Percentiles rank a stretch among this genome's conserved stretches.
phyloP scores from a whole-genome alignment of 768 basidiomycete genomes.

The Tubosaeta brunneosetosa region DNA sequence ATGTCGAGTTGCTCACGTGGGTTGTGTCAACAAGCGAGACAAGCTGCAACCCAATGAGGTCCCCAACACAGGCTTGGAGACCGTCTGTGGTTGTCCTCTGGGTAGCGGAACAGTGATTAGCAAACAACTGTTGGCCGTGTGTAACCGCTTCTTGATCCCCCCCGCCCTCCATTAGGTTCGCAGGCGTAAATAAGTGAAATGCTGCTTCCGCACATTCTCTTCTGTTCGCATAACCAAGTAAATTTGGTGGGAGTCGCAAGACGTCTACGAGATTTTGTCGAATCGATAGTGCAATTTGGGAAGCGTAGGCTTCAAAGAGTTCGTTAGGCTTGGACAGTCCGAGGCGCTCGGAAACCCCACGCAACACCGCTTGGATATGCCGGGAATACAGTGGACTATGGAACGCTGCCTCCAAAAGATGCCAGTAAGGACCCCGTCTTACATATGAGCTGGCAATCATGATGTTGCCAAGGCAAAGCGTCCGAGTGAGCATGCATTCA shows the following conservation, averaged over 20 bases:
- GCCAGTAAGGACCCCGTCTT: constrained; percentile 82
- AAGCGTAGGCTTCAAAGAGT: constrained; percentile 76
- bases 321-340: constrained; percentile 56
- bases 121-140: constrained; percentile 47
- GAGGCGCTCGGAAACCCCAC: constrained; percentile 59
- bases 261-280: constrained; percentile 46
- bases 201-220: constrained; percentile 63
- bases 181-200: constrained; percentile 63
- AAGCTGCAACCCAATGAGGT: constrained; percentile 61
- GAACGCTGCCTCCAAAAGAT: constrained; percentile 67
- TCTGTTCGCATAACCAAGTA: constrained; percentile 72
- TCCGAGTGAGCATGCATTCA: constrained; percentile 71
- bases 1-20: constrained; percentile 10
- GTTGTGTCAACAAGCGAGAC: constrained; percentile 41
- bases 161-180: constrained; percentile 50
- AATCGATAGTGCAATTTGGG: constrained; percentile 70
- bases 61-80: constrained; percentile 59
- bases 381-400: constrained; percentile 27
- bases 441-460: constrained; percentile 74
- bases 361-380: constrained; percentile 48
- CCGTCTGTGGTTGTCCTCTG: constrained; percentile 49
- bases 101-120: constrained; percentile 57
- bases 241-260: constrained; percentile 57
- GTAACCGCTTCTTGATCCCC: constrained; percentile 22
- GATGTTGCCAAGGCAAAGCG: constrained; percentile 68